Conservation (phyloP, 1,139 yeast genomes). For the Yamadazyma jaroonii region DNA sequence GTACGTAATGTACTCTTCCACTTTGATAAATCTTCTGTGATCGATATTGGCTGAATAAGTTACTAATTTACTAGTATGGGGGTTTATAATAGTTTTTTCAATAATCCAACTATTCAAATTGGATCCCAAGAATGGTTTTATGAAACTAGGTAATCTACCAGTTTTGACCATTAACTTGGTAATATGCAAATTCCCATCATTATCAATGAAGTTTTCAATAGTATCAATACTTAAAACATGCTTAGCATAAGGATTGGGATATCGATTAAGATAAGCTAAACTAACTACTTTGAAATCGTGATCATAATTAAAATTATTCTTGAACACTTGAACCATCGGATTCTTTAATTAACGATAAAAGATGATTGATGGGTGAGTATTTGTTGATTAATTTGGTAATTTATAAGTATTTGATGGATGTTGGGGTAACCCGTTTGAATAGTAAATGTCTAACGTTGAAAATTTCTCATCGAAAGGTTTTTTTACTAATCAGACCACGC, state of each 20-base stretch:
- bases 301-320: conserved; percentile 51
- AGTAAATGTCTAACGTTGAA: background rate
- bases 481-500: background rate
- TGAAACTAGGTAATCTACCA: conserved; percentile 81
- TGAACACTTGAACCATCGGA: conserved; percentile 65
- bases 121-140: conserved; percentile 72
- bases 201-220: conserved; percentile 55
- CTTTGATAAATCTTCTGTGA: conserved; percentile 73
- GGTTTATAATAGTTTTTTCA: conserved; percentile 77
- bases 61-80: conserved; percentile 49
- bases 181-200: conserved; percentile 63
- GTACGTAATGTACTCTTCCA: conserved; percentile 72
- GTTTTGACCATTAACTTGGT: conserved; percentile 75
- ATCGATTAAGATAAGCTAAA: conserved; percentile 77
- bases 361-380: no score
- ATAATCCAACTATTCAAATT: conserved; percentile 80
- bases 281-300: conserved; percentile 74
- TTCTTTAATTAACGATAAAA: background rate
- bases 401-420: no score
- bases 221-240: conserved; percentile 89
- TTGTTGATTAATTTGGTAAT: no score
- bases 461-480: background rate
- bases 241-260: conserved; percentile 88
- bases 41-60: conserved; percentile 85
- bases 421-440: no score